Evolutionary conservation across 192 early-diverging fungal species (phyloP), one percentile per base, ranked within the genome.

Genomic region (Coemansia sp.): DNA sequence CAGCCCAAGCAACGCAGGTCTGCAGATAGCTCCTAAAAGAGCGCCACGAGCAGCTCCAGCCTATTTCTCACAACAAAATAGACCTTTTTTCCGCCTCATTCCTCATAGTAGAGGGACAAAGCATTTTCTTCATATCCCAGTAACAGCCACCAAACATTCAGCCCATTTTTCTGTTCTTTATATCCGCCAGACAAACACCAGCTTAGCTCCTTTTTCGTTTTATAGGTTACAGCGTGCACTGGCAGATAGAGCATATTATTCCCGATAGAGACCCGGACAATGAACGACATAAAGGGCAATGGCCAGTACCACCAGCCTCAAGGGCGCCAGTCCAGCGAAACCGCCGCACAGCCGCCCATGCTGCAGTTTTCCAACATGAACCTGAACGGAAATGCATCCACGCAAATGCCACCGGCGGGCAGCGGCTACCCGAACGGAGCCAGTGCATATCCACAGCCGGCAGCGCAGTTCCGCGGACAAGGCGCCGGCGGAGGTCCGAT

Each of bases 401-500:
- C 51, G 42, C 41, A 15, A 38, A n/a, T 34, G 14, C 36, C 20
- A 31, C 43, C 20, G 31, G 16, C 8, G 30, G 30, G 11, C 6
- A 40, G 16, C 28, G 44, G 38, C 36, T 28, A 28, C 20, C n/a
- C 3, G 2, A 46, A n/a, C 45, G 18, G 18, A 38, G 32, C 53
- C 9, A 71, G 69, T 50, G 69, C 69, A 2, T 71, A 71, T 53
- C 54, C 69, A 10, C 69, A 71, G 54, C 69, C 69, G 11, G 43
- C 58, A 15, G 28, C 11, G 9, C 51, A 59, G 12, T 44, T 41
- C 15, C 39, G 50, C 5, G 45, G 16, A 20, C 53, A 50, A 30
- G 15, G 17, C 15, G 18, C 16, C 11, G 39, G 37, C 37, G 23
- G 6, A 14, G 23, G 6, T 15, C 32, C 49, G 30, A 36, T 44